Evolutionary conservation across 192 early-diverging fungal genomes (phyloP), one percentile per base, ranked within the genome.

Genomic region (Backusella luteola): DNA sequence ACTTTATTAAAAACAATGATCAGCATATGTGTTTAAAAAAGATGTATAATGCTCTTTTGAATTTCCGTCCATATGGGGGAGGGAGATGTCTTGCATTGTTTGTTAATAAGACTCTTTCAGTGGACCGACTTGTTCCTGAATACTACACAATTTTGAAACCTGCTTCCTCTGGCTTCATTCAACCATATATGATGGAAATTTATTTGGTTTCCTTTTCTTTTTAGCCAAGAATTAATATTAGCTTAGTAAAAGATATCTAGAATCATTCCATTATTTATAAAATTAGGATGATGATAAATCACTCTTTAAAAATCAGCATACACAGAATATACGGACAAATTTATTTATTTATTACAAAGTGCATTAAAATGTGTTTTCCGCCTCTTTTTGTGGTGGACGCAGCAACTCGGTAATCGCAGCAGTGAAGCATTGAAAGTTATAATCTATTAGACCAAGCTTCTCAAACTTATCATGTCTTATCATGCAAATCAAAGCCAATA

Each of bases 391-490:
- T 35, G 79, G 76, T 34, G 88, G 76, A 67, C 89, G 85, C 85
- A 95, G 92, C 7, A 96, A 91, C 23, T 95, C 90, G 35, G 89
- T 83, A 70, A 96, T 88, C 23, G 94, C 92, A 67, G 95, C 87
- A 69, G 88, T 87, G 39, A 96, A 94, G 69, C 90, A 90, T 49
- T 90, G 85, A 75, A 96, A 94, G 79, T 96, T 96, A 78, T 92
- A 96, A 79, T 96, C 94, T 68, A 96, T 90, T 79, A 96, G 74
- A 12, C 94, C 95, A 74, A 87, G 87, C 73, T 94, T 92, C 74
- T 94, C 94, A 83, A 94, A 96, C 42, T 92, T 94, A 76, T 95
- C 95, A 34, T 92, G 88, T n/a, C 94, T 84, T 35, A 96, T 73
- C 56, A 96, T 79, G 80, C 91, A 93, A 34, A 96, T 94, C 59